phyloP scores from a whole-genome alignment of 2,329 filamentous ascomycete species.

The Torrubiella hemipterigena region DNA sequence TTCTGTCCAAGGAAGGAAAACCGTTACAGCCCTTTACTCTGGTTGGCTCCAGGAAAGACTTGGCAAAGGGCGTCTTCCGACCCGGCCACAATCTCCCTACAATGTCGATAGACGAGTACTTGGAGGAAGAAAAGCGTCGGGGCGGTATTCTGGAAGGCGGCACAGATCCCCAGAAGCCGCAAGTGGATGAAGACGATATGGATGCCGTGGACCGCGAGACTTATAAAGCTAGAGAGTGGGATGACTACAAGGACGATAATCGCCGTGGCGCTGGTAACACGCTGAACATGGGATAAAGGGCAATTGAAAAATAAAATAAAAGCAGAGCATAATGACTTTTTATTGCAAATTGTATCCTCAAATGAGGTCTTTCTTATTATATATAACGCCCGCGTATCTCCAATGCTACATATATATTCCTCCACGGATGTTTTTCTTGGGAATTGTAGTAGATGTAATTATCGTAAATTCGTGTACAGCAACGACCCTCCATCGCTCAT shows the following conservation, averaged over 20 bases:
- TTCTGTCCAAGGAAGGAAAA: slow-evolving; percentile 68
- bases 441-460: no score
- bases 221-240: slow-evolving; percentile 89
- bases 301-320: no score
- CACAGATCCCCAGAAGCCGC: slow-evolving; percentile 57
- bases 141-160: slow-evolving; percentile 89
- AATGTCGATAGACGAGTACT: slow-evolving; percentile 95
- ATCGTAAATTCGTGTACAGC: no score
- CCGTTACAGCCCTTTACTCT: slow-evolving; percentile 87
- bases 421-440: no score
- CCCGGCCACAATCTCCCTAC: slow-evolving; percentile 89
- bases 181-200: slow-evolving; percentile 80
- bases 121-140: slow-evolving; percentile 75
- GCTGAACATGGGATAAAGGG: slow-evolving; percentile 67
- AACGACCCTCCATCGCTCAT: no score
- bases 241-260: slow-evolving; percentile 86
- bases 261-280: slow-evolving; percentile 76
- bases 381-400: no score
- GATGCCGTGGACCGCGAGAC: slow-evolving; percentile 84
- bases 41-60: slow-evolving; percentile 60
- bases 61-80: slow-evolving; percentile 73
- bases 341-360: no score
- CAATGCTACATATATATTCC: no score
- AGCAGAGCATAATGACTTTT: no score
- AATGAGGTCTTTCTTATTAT: no score